Percentiles rank a stretch among this genome's conserved stretches.
phyloP scores from a whole-genome alignment of 2,329 filamentous ascomycete species.

The Verticillium tricorpus region DNA sequence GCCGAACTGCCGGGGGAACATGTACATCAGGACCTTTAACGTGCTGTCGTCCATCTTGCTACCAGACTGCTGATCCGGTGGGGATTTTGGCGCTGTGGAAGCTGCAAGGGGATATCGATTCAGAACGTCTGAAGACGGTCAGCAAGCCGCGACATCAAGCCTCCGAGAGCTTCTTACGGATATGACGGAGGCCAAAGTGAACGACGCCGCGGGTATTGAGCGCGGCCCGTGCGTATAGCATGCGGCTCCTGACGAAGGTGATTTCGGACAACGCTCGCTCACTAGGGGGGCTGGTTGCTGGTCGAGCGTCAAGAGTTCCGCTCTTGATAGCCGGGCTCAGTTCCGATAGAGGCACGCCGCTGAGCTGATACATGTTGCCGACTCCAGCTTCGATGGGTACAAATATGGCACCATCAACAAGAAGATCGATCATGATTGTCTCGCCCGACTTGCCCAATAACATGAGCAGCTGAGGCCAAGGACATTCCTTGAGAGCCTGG shows the following conservation, averaged over 20 bases:
- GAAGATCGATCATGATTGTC: conserved; percentile 69
- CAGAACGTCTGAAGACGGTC: conserved; percentile 60
- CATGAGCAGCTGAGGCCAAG: conserved; percentile 72
- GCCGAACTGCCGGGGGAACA: conserved; percentile 87
- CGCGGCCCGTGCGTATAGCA: conserved; percentile 76
- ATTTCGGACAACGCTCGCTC: conserved; percentile 52
- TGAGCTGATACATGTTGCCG: conserved; percentile 73
- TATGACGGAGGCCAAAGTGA: conserved; percentile 71
- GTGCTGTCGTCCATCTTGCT: conserved; percentile 38
- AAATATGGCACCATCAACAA: conserved; percentile 77
- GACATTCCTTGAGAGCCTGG: conserved; percentile 58
- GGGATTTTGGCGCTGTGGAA: not conserved
- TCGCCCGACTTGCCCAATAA: conserved; percentile 74
- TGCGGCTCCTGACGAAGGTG: conserved; percentile 72
- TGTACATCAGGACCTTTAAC: conserved; percentile 77
- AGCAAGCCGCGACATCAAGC: conserved; percentile 1
- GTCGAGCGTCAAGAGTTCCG: not conserved
- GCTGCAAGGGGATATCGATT: conserved; percentile 55
- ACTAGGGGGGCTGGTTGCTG: too few species aligned
- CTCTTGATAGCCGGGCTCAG: conserved; percentile 21
- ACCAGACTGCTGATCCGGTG: not conserved
- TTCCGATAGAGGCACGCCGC: conserved; percentile 54
- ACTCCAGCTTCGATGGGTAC: conserved; percentile 51
- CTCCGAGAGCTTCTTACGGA: conserved; percentile 55
- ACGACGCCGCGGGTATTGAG: conserved; percentile 65